Conservation (phyloP, 371 early-diverging fungal species). For the Mortierella sp. region DNA sequence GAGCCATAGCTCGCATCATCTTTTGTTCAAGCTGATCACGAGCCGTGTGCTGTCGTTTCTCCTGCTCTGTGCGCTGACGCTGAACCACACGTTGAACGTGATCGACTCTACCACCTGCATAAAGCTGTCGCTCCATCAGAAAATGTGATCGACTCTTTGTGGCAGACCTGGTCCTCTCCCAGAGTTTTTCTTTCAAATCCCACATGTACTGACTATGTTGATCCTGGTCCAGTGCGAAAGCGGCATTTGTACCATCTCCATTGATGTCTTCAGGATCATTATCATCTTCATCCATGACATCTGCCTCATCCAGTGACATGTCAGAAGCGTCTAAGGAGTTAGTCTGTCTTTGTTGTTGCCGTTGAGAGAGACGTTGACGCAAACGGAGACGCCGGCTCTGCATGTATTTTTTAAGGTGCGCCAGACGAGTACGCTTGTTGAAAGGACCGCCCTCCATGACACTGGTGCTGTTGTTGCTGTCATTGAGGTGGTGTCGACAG, state of each 20-base stretch:
- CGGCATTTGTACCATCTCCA: not conserved
- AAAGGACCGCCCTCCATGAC: not conserved
- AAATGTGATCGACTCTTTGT: constrained; percentile 38
- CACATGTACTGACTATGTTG: constrained; percentile 36
- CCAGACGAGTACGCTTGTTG: constrained; percentile 22
- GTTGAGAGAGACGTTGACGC: constrained; percentile 28
- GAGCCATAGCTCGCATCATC: constrained; percentile 49
- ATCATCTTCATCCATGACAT: constrained; percentile 23
- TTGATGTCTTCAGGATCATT: constrained; percentile 3
- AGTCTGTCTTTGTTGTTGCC: constrained; percentile 7
- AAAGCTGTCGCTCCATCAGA: constrained; percentile 38
- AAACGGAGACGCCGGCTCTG: constrained; percentile 39
- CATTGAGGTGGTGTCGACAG: constrained; percentile 2
- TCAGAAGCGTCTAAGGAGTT: constrained; percentile 21
- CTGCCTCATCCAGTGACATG: constrained; percentile 35
- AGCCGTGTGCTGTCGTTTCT: constrained; percentile 29
- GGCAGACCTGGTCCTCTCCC: constrained; percentile 41
- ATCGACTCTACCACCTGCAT: constrained; percentile 35
- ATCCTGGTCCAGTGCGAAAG: constrained; percentile 15
- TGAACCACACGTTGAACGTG: constrained; percentile 46
- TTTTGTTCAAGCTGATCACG: constrained; percentile 53
- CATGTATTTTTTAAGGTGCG: constrained; percentile 34
- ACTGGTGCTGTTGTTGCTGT: not conserved
- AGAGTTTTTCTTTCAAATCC: constrained; percentile 36
- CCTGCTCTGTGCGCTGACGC: constrained; percentile 38